Base-by-base conservation (phyloP, 306 rosid genomes). In the Rosa chinensis region DNA sequence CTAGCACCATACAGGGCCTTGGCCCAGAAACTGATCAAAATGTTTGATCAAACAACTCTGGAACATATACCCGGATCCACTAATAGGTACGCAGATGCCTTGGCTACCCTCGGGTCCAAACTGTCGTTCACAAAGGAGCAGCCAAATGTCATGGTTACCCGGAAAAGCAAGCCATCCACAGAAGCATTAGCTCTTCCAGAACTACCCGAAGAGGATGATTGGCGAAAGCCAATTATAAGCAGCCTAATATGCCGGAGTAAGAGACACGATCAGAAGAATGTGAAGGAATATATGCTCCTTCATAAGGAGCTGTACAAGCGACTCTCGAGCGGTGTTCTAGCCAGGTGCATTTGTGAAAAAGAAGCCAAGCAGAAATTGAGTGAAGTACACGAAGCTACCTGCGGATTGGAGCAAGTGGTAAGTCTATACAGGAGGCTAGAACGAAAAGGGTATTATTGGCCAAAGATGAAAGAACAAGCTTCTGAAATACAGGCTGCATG, bases 171-270 rank as follows among this genome's bases (percentile, higher is more conserved):
- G 10, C 61, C 61, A 5, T 55, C 25, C 61, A 55, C 0, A 55
- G 10, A 55, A 6, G 0, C 61, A 20, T 18, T 55, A 2, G 1
- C 11, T 7, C 10, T 55, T 7, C 6, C 11, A 0, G 9, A 52
- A 16, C 6, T 17, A 2, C 25, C 25, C 5, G 10, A 55, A 2
- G 10, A 18, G 2, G 61, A 55, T 2, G 61, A 55, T 18, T 55
- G 61, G 25, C 23, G 25, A 7, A 17, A 20, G 0, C 0, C 61
- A 0, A 0, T 55, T 6, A 55, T 12, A 0, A 0, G 4, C 25
- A 20, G 4, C 0, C 0, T 55, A 4, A 6, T 2, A 4, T 0
- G 3, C 3, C 25, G 0, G n/a, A n/a, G n/a, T n/a, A 6, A 8
- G 10, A 1, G 4, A 0, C 0, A 0, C 4, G 7, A 17, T 0